Evolutionary conservation across 1,284 basidiomycete genomes (phyloP), one percentile per base, ranked within the genome.

Genomic region (Phylloporus sp.): DNA sequence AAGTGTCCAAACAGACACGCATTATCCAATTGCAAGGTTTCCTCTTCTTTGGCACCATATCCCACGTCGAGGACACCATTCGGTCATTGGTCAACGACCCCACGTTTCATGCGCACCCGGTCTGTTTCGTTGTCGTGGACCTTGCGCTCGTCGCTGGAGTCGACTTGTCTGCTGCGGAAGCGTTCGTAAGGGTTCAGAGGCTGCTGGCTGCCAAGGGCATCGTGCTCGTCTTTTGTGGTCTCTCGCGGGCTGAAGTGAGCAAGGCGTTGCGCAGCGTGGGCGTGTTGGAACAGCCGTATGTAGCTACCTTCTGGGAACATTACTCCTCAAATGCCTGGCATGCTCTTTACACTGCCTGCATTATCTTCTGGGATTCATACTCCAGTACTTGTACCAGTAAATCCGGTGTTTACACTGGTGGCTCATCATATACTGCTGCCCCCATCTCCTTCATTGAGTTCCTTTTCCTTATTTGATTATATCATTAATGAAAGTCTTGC

Each of bases 41-140:
- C 80, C 82, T 99, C 42, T 99, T 98, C 85, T 99, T 99, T 76
- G 97, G 98, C 7, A 98, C 96, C 0, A 97, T 98, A 70, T 85
- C 91, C 1, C 82, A 90, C 50, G 94, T 98, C 62, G 96, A 98
- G 76, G 90, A 91, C 68, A 82, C 91, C 2, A 91, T 95, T 51
- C 86, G 91, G 11, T 79, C 84, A 22, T 82, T 95, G 26, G 85
- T 98, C 28, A 88, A 93, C 61, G 85, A 86, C 10, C 87, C 89
- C 0, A 81, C 85, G 18, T 98, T 95, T 90, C 81, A 88, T 51
- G 81, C 83, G 37, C 89, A 89, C 59, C 95, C 96, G 1, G 90
- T 98, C 46, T 90, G 94, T 2, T 99, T 98, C 82, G 85, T 98
- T 47, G 83, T 96, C 17, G 83, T 97, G 60, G 95, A 98, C 72